Evolutionary conservation across 768 basidiomycete species (phyloP).

Genomic region (Russula griseocarnosa): DNA sequence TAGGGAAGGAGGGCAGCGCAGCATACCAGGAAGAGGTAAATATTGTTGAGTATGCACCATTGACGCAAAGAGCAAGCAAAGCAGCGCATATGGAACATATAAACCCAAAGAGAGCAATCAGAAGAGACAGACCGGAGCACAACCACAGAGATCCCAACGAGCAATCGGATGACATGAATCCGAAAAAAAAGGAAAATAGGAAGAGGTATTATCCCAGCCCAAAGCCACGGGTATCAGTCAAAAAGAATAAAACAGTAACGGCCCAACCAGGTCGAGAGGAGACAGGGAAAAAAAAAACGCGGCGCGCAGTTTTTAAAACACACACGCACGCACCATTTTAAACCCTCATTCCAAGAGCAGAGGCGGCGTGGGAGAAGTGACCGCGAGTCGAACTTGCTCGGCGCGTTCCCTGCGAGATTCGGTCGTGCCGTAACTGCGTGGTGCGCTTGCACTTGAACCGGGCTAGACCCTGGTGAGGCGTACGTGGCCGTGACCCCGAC

Average conservation of each 20-base stretch:
- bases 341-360: conserved; percentile 27
- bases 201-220: conserved; percentile 13
- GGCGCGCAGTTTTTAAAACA: background rate
- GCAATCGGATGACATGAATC: conserved; percentile 5
- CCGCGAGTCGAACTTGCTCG: conserved; percentile 25
- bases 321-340: background rate
- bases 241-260: conserved; percentile 4
- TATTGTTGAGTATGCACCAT: conserved; percentile 1
- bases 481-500: conserved; percentile 15
- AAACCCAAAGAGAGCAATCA: conserved; percentile 11
- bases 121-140: conserved; percentile 1
- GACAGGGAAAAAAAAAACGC: background rate
- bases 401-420: conserved; percentile 23
- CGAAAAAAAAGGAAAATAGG: background rate
- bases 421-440: conserved; percentile 22
- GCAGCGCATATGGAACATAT: conserved; percentile 7
- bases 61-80: background rate
- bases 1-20: background rate
- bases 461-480: conserved; percentile 25
- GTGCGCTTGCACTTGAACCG: conserved; percentile 23
- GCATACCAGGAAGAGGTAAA: background rate
- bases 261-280: background rate
- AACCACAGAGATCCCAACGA: conserved; percentile 13
- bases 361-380: conserved; percentile 28
- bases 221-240: conserved; percentile 11